A percentile compares a stretch with the other conserved stretches of the same genome.
phyloP scores from a whole-genome alignment of 1,139 yeast species.

The Magnusiomyces sp. region DNA sequence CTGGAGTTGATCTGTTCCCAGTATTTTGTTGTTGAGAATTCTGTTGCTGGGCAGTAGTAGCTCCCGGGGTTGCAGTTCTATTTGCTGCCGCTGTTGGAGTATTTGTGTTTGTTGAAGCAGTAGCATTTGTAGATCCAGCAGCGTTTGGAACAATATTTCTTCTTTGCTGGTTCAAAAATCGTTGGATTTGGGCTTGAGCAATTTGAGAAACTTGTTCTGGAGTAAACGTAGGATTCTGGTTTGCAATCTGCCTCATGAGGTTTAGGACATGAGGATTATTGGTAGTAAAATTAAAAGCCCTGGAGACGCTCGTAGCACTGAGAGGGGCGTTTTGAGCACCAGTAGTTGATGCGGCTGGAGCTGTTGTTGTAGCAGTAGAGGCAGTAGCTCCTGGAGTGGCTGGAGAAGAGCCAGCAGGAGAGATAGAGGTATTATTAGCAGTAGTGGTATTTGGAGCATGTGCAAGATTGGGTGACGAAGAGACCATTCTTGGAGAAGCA shows the following conservation, averaged over 20 bases:
- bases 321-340: neutral
- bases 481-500: neutral
- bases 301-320: neutral
- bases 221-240: conserved; percentile 58
- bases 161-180: conserved; percentile 26
- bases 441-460: neutral
- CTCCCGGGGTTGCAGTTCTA: conserved; percentile 2
- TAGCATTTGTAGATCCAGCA: conserved; percentile 5
- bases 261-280: conserved; percentile 49
- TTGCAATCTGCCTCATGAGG: conserved; percentile 57
- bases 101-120: conserved; percentile 18
- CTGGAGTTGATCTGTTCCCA: conserved; percentile 1
- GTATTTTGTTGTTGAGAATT: neutral
- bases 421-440: neutral
- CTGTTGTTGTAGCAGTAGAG: conserved; percentile 6
- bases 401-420: neutral
- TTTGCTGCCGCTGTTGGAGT: conserved; percentile 8
- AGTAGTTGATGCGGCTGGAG: conserved; percentile 6
- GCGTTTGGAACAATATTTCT: conserved; percentile 16
- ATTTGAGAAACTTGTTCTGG: conserved; percentile 65
- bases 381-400: neutral
- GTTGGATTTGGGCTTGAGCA: conserved; percentile 63
- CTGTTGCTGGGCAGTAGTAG: conserved; percentile 1
- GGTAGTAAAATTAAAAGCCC: conserved; percentile 6
- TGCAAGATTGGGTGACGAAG: neutral